Evolutionary conservation across 495 filamentous ascomycete genomes (phyloP).

Genomic region (Collariella sp.): DNA sequence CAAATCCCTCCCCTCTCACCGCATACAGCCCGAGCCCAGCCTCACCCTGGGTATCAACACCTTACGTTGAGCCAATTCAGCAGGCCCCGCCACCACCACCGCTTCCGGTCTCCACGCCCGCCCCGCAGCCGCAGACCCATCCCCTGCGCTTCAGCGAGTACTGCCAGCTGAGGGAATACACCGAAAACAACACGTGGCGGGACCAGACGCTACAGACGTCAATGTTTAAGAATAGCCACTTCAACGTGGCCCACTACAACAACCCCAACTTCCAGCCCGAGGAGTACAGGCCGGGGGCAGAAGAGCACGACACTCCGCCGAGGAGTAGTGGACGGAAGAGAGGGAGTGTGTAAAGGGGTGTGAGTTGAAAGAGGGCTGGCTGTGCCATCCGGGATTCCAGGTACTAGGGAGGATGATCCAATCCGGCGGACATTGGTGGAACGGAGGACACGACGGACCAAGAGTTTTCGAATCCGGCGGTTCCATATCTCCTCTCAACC

Average conservation of each 20-base stretch:
- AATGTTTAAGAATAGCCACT: conserved; percentile 55
- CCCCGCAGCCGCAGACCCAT: conserved; percentile 25
- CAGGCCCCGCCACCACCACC: conserved; percentile 20
- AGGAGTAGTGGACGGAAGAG: conserved; percentile 30
- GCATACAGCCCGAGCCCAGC: conserved; percentile 34
- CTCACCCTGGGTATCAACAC: conserved; percentile 35
- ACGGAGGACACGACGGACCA: not conserved
- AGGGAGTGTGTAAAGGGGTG: conserved; percentile 24
- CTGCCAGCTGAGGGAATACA: conserved; percentile 33
- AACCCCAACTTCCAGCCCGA: conserved; percentile 79
- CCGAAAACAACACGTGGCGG: conserved; percentile 30
- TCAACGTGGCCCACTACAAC: conserved; percentile 75
- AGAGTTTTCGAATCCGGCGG: not conserved
- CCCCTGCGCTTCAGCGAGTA: conserved; percentile 42
- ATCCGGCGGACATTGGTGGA: not conserved
- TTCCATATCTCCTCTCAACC: not conserved
- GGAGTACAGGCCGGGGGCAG: conserved; percentile 41
- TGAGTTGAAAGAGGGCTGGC: conserved; percentile 4
- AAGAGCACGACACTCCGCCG: conserved; percentile 28
- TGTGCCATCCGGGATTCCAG: conserved; percentile 6
- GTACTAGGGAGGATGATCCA: not conserved
- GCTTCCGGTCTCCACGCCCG: conserved; percentile 23
- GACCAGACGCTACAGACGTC: conserved; percentile 47
- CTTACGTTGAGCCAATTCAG: conserved; percentile 25
- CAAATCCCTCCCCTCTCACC: conserved; percentile 25